A percentile compares a stretch with the other conserved stretches of the same genome.
Evolutionary conservation across 2,329 filamentous ascomycete species (phyloP).

Genomic region (Fusarium coicis): DNA sequence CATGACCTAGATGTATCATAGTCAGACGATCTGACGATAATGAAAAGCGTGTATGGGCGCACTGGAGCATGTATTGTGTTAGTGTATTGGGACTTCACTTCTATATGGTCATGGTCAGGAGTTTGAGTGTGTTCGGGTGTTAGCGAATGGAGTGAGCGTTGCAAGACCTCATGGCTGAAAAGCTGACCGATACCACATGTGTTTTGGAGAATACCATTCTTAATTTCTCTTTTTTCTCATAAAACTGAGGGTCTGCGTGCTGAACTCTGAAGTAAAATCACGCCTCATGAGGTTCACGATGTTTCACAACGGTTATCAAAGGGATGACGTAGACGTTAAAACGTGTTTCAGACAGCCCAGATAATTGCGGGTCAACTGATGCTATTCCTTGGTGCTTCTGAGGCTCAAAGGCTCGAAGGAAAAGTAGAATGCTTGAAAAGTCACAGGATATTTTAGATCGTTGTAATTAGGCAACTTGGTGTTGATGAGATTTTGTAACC

Average conservation of each 20-base stretch:
- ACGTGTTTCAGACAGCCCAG: not conserved
- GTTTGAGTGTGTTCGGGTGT: not conserved
- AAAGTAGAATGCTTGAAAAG: no score
- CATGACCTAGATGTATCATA: not conserved
- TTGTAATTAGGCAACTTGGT: not conserved
- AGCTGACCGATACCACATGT: not conserved
- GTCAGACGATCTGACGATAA: not conserved
- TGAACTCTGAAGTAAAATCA: no score
- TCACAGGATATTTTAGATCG: accelerated
- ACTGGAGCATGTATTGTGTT: not conserved
- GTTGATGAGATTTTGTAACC: accelerated
- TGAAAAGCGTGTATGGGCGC: not conserved
- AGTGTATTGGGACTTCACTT: not conserved
- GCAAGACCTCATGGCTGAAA: not conserved
- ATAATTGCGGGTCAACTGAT: no score
- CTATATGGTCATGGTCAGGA: not conserved
- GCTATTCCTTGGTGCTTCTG: not conserved
- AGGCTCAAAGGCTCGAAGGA: no score
- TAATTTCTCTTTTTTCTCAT: not conserved
- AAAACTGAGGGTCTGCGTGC: accelerated
- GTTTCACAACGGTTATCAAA: not conserved
- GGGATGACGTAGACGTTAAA: not conserved
- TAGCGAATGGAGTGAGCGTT: not conserved
- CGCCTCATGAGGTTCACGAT: not conserved
- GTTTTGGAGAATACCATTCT: not conserved